Evolutionary conservation across 1,284 basidiomycete species (phyloP), one percentile per base, ranked within the genome.

Genomic region (Fistulina hepatica): DNA sequence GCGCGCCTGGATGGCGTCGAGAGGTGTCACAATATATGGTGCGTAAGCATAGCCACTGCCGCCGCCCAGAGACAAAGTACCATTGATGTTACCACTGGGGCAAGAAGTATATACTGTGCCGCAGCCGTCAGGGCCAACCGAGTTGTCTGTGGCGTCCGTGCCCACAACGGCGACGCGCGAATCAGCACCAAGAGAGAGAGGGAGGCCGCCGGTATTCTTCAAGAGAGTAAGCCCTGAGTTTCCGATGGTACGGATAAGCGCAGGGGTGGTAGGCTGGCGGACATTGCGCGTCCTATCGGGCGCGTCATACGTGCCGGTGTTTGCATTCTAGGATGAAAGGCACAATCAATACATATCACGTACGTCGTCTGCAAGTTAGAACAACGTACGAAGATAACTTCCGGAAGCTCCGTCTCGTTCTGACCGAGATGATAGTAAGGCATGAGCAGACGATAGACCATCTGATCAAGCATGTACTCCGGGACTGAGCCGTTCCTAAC

Each of bases 401-500:
- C n/a, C n/a, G n/a, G n/a, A n/a, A n/a, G n/a, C n/a, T n/a, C n/a
- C n/a, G n/a, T n/a, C n/a, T n/a, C 8, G 17, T 8, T 12, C 8
- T 21, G 9, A 21, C 15, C 12, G 12, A 34, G 15, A 9, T 11
- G 19, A 8, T 32, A 15, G 13, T 32, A 17, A 16, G 7, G 4
- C 51, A 40, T 23, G 53, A 47, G n/a, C n/a, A n/a, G n/a, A n/a
- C n/a, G n/a, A n/a, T n/a, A n/a, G n/a, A n/a, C n/a, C n/a, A n/a
- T n/a, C n/a, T n/a, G n/a, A n/a, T n/a, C n/a, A n/a, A n/a, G n/a
- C n/a, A n/a, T n/a, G n/a, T n/a, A n/a, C n/a, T n/a, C n/a, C 1
- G 61, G 48, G 3, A 75, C 60, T 2, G 56, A 55, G 9, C 71
- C 70, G 33, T 65, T 60, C 34, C 60, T 51, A 25, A 73, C 61